These are phyloP conservation scores for Albophoma yamanashiensis DNA, from an alignment of 2,329 filamentous ascomycete species.

Conservation along the genomic window DNA sequence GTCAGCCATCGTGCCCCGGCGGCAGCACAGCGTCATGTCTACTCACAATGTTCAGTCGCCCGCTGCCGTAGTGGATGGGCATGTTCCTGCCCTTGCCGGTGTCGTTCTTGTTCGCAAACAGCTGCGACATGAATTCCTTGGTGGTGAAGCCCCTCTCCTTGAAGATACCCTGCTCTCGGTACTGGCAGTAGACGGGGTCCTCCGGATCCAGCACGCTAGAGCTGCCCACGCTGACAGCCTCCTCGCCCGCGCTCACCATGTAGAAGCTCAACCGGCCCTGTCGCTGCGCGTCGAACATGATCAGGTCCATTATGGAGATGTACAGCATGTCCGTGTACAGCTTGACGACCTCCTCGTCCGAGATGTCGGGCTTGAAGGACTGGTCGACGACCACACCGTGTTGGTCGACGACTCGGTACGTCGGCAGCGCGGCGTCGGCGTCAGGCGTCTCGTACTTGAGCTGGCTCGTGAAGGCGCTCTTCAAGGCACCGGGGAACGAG, in stretches of 20 bases:
- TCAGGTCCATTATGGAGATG: conserved; percentile 79
- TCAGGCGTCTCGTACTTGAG: conserved; percentile 70
- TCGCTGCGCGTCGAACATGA: conserved; percentile 96
- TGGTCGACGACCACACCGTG: conserved; percentile 75
- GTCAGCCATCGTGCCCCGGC: neutral
- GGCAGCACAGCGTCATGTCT: neutral
- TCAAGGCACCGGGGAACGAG: conserved; percentile 88
- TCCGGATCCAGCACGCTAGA: conserved; percentile 72
- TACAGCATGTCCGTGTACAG: conserved; percentile 57
- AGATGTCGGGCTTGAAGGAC: conserved; percentile 56
- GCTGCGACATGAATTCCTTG: conserved; percentile 86
- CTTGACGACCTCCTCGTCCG: conserved; percentile 49
- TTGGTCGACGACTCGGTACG: conserved; percentile 85
- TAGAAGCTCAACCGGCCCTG: conserved; percentile 95
- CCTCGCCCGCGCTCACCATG: conserved; percentile 92
- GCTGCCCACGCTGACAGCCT: conserved; percentile 85
- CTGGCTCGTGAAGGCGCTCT: conserved; percentile 78
- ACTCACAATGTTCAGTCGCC: conserved; percentile 69
- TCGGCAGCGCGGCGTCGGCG: conserved; percentile 67
- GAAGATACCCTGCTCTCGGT: conserved; percentile 87
- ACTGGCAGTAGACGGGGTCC: conserved; percentile 90
- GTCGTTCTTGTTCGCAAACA: conserved; percentile 82
- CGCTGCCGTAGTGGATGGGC: conserved; percentile 92
- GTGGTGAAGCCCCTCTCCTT: conserved; percentile 79
- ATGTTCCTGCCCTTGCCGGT: conserved; percentile 79